Base-by-base conservation (phyloP, 2,329 filamentous ascomycete genomes). In the Nothomitra cinnamomea region DNA sequence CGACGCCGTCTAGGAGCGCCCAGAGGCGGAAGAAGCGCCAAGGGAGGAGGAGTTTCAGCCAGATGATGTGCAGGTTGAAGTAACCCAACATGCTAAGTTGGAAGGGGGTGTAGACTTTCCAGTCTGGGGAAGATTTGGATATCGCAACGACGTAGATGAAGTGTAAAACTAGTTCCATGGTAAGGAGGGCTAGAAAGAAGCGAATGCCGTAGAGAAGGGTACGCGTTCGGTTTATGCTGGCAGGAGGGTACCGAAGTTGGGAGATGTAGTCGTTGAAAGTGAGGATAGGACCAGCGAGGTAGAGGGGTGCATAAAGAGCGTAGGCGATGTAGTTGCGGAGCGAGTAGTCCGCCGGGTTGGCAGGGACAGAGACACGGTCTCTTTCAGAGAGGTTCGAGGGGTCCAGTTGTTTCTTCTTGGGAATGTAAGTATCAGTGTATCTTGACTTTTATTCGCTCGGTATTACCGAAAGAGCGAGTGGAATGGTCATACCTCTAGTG, bases 11-110 rank as follows among this genome's bases (percentile, higher is more conserved):
- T 15, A 89, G 65, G 2, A 98, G 76, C 0, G 87, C 76, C 92
- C 92, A 98, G n/a, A 98, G 79, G 3, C 94, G 85, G 77, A 96
- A 96, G 66, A 96, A 83, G n/a, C 92, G 85, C 89, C 90, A 98
- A 0, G 92, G 92, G 6, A 98, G 79, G 3, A 98, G 80, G 1
- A 98, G 80, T 66, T 98, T 98, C 48, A 98, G 76, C 94, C 94
- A 98, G 66, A 98, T 94, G 64, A 95, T 80, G 69, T 95, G 87
- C 12, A 98, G 80, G 67, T 95, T 95, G 73, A 96, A 94, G 71
- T 85, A 95, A 38, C 87, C 92, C 12, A 98, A 77, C 71, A 98
- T 81, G 63, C 80, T 85, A 43, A 98, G 79, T 65, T 98, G 87
- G 45, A 85, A 82, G 0, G 92, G 82, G 0, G 87, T 85, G 70